These are phyloP conservation scores for Fraxinus americana DNA, from an alignment of 257 asterid genomes.

Conservation along the genomic window DNA sequence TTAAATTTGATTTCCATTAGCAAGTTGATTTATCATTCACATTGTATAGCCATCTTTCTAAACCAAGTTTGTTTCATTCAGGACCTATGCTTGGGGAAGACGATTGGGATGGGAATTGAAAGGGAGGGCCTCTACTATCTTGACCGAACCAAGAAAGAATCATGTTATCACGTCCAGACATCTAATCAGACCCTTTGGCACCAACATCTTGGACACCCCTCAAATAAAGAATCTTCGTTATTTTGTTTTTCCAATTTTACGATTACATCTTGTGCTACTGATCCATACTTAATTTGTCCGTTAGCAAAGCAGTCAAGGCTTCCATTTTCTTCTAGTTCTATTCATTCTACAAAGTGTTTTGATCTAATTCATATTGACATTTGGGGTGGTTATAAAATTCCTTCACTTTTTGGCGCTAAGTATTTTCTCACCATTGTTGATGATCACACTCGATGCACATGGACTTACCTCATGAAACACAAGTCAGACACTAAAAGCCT, in stretches of 20 bases:
- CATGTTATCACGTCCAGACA: not conserved
- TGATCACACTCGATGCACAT: too few species aligned
- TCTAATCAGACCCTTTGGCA: not conserved
- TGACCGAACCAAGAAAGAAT: not conserved
- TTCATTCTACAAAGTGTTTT: not conserved
- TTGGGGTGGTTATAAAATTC: constrained; percentile 1
- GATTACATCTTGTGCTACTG: not conserved
- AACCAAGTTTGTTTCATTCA: too few species aligned
- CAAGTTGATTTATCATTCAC: too few species aligned
- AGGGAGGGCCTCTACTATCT: constrained; percentile 18
- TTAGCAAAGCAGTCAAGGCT: constrained; percentile 5
- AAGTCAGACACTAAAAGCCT: too few species aligned
- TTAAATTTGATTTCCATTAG: too few species aligned
- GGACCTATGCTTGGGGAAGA: not conserved
- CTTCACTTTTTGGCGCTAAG: not conserved
- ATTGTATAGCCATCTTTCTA: too few species aligned
- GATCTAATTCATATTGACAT: constrained; percentile 6
- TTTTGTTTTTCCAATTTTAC: not conserved
- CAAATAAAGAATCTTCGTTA: not conserved
- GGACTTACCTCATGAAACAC: too few species aligned
- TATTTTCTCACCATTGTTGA: too few species aligned
- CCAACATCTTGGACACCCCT: constrained; percentile 12
- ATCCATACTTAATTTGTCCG: constrained; percentile 1
- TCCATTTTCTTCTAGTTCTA: not conserved
- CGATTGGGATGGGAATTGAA: constrained; percentile 21